Percentiles rank a stretch among this genome's conserved stretches.
Evolutionary conservation across 2,329 filamentous ascomycete genomes (phyloP).

Genomic region (Beauveria australis): DNA sequence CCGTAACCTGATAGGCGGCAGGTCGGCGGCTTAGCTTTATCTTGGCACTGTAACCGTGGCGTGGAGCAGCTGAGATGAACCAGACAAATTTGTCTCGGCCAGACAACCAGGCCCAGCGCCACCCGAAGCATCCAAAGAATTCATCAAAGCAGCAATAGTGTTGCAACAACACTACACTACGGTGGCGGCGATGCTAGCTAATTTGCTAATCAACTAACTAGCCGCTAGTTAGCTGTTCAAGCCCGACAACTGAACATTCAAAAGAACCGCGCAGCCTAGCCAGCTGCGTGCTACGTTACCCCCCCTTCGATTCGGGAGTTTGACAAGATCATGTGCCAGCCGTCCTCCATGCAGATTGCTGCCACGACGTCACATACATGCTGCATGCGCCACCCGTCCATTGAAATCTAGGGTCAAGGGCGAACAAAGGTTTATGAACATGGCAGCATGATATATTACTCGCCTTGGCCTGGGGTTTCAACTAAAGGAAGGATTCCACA

Average conservation of each 20-base stretch:
- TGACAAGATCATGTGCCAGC: not conserved
- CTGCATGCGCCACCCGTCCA: not conserved
- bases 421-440: not conserved
- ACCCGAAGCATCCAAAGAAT: no score
- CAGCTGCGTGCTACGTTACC: slow-evolving; percentile 7
- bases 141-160: no score
- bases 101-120: not conserved
- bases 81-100: not conserved
- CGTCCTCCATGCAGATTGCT: not conserved
- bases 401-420: not conserved
- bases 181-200: no score
- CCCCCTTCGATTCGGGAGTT: not conserved
- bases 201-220: no score
- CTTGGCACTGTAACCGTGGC: slow-evolving; percentile 5
- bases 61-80: slow-evolving; percentile 1
- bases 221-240: no score
- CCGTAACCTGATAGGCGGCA: no score
- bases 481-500: no score
- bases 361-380: slow-evolving; percentile 9
- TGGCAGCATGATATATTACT: no score
- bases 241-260: not conserved
- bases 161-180: no score
- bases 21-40: not conserved
- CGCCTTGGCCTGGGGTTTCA: no score
- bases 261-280: not conserved